A percentile compares a stretch with the other conserved stretches of the same genome.
Evolutionary conservation across 2,329 filamentous ascomycete species (phyloP).

Genomic region (Aspergillus nomiae): DNA sequence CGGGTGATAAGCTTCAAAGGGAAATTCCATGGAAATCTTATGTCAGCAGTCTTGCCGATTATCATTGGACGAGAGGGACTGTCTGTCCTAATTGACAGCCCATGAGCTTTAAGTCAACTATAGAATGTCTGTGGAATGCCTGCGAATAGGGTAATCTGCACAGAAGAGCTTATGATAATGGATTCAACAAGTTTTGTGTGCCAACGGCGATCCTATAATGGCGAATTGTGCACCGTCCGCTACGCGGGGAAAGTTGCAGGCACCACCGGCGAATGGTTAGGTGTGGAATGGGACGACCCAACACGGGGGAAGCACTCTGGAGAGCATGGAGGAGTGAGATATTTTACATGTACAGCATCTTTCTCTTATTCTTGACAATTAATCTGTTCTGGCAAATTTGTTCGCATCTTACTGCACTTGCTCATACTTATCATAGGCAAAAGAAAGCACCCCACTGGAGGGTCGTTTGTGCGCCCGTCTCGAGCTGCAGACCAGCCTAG

Average conservation of each 20-base stretch:
- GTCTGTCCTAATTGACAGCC: background rate
- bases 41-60: background rate
- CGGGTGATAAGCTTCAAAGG: background rate
- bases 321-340: conserved; percentile 73
- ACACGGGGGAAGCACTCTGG: conserved; percentile 88
- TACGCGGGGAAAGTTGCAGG: conserved; percentile 77
- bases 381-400: too few relatives aligned
- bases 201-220: conserved; percentile 78
- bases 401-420: background rate
- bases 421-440: conserved; percentile 51
- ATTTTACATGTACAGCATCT: conserved; percentile 71
- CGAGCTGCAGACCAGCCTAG: conserved; percentile 68
- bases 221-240: conserved; percentile 77
- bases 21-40: background rate
- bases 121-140: background rate
- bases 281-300: conserved; percentile 94
- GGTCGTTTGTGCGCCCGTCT: conserved; percentile 82
- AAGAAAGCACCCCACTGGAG: conserved; percentile 67
- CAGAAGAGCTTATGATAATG: background rate
- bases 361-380: background rate
- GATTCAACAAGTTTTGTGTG: conserved; percentile 53
- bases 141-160: background rate
- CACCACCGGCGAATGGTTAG: conserved; percentile 80
- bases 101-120: background rate
- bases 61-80: background rate